Evolutionary conservation across 2,329 filamentous ascomycete species (phyloP), one percentile per base, ranked within the genome.

Genomic region (Mariannaea sp.): DNA sequence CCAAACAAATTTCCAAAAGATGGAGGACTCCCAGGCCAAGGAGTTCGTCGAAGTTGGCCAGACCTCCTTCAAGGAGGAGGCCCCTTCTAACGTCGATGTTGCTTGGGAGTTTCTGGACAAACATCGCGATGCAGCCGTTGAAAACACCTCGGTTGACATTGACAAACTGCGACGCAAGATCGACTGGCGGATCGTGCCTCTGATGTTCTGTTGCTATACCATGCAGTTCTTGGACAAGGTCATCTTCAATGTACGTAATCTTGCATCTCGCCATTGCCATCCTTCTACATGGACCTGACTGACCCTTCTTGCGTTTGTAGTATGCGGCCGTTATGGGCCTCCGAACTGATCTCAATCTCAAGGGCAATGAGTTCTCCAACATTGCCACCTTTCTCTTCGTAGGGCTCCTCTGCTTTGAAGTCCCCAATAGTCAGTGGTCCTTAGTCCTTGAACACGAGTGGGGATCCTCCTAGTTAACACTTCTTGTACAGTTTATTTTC

Each of bases 251-350:
- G 82, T 84, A 45, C 65, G 79, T 71, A 27, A 22, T 26, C 7
- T 12, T 24, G 14, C 17, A 32, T n/a, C 32, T 24, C 43, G 33
- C 50, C 55, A 22, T 33, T 29, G 40, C 26, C 29, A 35, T n/a
- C 7, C 19, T n/a, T n/a, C n/a, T n/a, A n/a, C n/a, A n/a, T 26
- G 1, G 4, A 6, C n/a, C 32, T 58, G 19, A 51, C 51, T n/a
- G n/a, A n/a, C n/a, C n/a, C n/a, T n/a, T 43, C 17, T 27, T 33
- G n/a, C 20, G 30, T 16, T 7, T 27, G 6, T 66, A 85, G 79
- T 88, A 88, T 64, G 83, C 83, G 14, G 81, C 80, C 54, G 83
- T 88, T 45, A 88, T 88, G 85, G 83, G 84, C 3, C 66, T 89
- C 7, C 73, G 69, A 17, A 68, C 76, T 44, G 82, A 86, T 52